Conservation (phyloP, 1,284 basidiomycete genomes). For the Boletellus deceptivus region DNA sequence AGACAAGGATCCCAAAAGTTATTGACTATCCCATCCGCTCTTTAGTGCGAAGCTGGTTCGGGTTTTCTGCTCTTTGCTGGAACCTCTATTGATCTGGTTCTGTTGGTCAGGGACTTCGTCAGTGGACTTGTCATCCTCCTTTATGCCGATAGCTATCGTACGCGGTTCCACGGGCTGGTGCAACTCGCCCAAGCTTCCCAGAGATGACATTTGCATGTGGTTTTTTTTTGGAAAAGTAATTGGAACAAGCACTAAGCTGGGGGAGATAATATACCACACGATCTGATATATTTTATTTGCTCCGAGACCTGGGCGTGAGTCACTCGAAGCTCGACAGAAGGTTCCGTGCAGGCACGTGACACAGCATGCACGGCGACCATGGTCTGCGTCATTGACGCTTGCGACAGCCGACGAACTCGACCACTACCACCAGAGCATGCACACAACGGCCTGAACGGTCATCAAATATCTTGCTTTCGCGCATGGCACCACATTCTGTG, state of each 20-base stretch:
- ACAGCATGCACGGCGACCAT: background rate
- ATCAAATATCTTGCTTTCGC: slow-evolving; percentile 7
- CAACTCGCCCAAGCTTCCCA: slow-evolving; percentile 35
- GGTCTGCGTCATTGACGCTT: background rate
- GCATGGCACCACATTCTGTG: slow-evolving; percentile 25
- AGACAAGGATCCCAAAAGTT: slow-evolving; percentile 84
- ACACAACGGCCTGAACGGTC: slow-evolving; percentile 11
- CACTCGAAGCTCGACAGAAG: no score
- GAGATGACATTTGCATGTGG: slow-evolving; percentile 9
- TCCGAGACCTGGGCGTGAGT: background rate
- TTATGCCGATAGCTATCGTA: slow-evolving; percentile 70
- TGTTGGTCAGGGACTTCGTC: slow-evolving; percentile 66
- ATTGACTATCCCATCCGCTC: slow-evolving; percentile 87
- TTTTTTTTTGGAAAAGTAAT: background rate
- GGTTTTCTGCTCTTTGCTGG: slow-evolving; percentile 25
- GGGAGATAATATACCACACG: slow-evolving; percentile 21
- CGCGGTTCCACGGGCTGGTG: slow-evolving; percentile 54
- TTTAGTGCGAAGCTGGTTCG: slow-evolving; percentile 78
- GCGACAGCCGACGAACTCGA: background rate
- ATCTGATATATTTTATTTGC: slow-evolving; percentile 13
- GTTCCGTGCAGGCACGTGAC: slow-evolving; percentile 18
- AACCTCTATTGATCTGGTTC: slow-evolving; percentile 8
- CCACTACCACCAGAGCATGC: slow-evolving; percentile 14
- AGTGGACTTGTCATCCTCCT: slow-evolving; percentile 71
- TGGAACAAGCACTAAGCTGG: background rate